Percentiles rank a stretch among this genome's conserved stretches.
These are phyloP conservation scores for Ophiosphaerella herpotricha DNA, from an alignment of 2,329 filamentous ascomycete species.

Conservation along the genomic window DNA sequence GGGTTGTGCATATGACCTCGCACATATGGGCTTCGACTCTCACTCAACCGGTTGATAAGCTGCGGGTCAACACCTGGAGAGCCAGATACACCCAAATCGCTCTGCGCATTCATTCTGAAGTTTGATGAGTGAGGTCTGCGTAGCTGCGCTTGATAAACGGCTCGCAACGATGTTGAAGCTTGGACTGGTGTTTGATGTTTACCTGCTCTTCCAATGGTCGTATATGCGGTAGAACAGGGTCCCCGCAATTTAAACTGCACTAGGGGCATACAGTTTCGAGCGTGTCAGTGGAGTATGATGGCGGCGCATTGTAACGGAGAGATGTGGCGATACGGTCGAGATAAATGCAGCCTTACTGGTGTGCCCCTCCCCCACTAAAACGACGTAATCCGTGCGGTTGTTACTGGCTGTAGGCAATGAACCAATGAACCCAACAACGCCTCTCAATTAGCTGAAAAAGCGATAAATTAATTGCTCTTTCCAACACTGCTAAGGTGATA, in stretches of 20 bases:
- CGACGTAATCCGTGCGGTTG: constrained; percentile 6
- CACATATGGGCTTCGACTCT: constrained; percentile 71
- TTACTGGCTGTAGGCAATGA: constrained; percentile 2
- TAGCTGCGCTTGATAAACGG: constrained; percentile 23
- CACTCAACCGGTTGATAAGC: constrained; percentile 61
- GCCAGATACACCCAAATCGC: constrained; percentile 15
- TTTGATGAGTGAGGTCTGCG: constrained; percentile 31
- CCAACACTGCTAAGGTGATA: too few relatives aligned
- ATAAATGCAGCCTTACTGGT: constrained; percentile 4
- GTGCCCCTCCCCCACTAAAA: constrained; percentile 6
- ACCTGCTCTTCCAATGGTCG: constrained; percentile 8
- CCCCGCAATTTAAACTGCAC: constrained; percentile 35
- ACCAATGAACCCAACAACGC: neutral
- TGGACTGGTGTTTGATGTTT: constrained; percentile 6
- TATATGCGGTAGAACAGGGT: constrained; percentile 26
- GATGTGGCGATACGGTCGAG: neutral
- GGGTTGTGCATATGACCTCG: constrained; percentile 77
- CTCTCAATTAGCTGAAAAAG: too few relatives aligned
- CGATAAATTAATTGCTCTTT: too few relatives aligned
- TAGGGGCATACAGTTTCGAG: constrained; percentile 29
- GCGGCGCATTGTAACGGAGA: constrained; percentile 4
- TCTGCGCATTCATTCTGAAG: constrained; percentile 38
- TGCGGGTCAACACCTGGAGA: constrained; percentile 32
- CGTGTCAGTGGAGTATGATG: neutral
- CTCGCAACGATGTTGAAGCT: constrained; percentile 11